Conservation (phyloP, 1,284 basidiomycete species). For the Irpex sp. region DNA sequence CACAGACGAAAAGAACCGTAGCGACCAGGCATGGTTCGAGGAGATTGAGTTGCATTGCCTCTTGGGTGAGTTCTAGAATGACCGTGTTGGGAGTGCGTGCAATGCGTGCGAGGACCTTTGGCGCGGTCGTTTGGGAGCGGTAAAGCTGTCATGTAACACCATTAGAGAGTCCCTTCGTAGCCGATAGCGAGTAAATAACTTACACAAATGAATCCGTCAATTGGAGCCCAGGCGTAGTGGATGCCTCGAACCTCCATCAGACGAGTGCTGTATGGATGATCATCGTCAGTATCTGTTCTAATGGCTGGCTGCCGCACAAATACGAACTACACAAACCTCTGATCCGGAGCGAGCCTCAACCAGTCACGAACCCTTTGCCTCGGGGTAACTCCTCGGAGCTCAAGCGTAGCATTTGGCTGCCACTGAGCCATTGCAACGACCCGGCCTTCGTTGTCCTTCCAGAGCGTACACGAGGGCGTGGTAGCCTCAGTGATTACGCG, state of each 20-base stretch:
- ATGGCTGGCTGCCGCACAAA: background rate
- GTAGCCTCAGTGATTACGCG: constrained; percentile 40
- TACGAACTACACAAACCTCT: constrained; percentile 37
- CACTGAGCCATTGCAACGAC: constrained; percentile 58
- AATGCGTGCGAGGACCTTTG: constrained; percentile 30
- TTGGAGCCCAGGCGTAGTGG: constrained; percentile 40
- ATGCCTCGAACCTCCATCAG: constrained; percentile 38
- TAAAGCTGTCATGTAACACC: constrained; percentile 23
- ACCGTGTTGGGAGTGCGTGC: constrained; percentile 24
- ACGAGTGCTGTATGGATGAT: constrained; percentile 31
- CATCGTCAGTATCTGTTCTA: background rate
- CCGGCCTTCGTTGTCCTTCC: constrained; percentile 46
- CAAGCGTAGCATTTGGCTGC: constrained; percentile 49
- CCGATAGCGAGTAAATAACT: constrained; percentile 18
- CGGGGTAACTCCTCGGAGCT: constrained; percentile 46
- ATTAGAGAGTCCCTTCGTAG: background rate
- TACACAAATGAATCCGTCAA: constrained; percentile 38
- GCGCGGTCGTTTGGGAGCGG: constrained; percentile 23
- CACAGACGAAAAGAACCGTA: constrained; percentile 32
- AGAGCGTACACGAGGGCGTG: constrained; percentile 49
- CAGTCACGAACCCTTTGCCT: constrained; percentile 51
- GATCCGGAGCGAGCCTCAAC: constrained; percentile 49
- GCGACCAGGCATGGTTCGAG: constrained; percentile 33
- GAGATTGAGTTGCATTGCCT: constrained; percentile 28
- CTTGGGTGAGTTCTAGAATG: constrained; percentile 29